These are phyloP conservation scores for Isabelozyma rhagii DNA, from an alignment of 805 yeast species.

Conservation along the genomic window DNA sequence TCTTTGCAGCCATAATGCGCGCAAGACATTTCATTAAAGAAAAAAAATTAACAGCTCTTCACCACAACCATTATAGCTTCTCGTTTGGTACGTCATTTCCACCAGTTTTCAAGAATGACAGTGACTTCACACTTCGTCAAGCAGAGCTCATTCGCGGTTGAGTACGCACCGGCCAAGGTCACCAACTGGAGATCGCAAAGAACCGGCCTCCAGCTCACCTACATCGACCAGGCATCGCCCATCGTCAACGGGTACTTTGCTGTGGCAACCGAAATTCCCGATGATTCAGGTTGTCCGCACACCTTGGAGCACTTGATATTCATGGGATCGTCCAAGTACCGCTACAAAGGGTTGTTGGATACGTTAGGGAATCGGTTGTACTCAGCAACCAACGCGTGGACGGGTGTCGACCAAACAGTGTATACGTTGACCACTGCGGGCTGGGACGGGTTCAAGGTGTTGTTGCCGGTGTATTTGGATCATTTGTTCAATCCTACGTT, in stretches of 20 bases:
- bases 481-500: slow-evolving; percentile 82
- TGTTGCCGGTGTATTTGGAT: slow-evolving; percentile 87
- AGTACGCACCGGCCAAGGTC: slow-evolving; percentile 69
- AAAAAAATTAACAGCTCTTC: neutral
- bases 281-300: slow-evolving; percentile 92
- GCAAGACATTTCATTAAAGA: too few species aligned
- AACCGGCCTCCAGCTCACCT: slow-evolving; percentile 79
- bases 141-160: slow-evolving; percentile 53
- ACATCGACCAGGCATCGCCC: slow-evolving; percentile 79
- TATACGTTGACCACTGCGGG: slow-evolving; percentile 92
- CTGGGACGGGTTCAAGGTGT: slow-evolving; percentile 85
- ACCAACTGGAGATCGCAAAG: slow-evolving; percentile 75
- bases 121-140: slow-evolving; percentile 16
- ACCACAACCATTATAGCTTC: neutral
- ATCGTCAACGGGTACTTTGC: slow-evolving; percentile 92
- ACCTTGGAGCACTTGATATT: slow-evolving; percentile 92
- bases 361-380: slow-evolving; percentile 79
- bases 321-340: slow-evolving; percentile 88
- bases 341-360: slow-evolving; percentile 89
- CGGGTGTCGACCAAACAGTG: slow-evolving; percentile 92
- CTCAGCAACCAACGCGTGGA: slow-evolving; percentile 94
- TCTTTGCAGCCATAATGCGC: too few species aligned
- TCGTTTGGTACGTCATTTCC: neutral
- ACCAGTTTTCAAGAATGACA: neutral
- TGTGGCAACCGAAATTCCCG: slow-evolving; percentile 85